Conservation (phyloP, 495 filamentous ascomycete genomes). For the Thermothielavioides terrestris region DNA sequence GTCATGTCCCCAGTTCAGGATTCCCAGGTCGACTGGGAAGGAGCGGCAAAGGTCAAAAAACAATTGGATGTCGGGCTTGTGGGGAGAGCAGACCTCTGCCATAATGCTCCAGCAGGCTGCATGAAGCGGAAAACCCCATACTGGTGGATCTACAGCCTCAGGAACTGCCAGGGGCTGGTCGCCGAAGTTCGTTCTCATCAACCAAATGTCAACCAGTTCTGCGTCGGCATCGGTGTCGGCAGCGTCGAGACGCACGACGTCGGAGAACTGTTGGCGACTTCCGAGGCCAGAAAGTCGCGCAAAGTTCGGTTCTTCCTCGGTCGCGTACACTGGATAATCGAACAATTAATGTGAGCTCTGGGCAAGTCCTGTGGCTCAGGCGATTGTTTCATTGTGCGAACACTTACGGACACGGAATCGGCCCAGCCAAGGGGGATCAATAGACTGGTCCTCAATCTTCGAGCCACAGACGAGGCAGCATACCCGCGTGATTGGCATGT, state of each 20-base stretch:
- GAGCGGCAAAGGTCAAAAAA: neutral
- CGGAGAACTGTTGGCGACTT: neutral
- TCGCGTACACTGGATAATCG: too few species aligned
- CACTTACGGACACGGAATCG: too few species aligned
- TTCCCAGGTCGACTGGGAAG: neutral
- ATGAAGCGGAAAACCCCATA: neutral
- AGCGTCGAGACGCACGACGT: neutral
- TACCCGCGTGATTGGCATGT: too few species aligned
- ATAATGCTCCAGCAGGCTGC: neutral
- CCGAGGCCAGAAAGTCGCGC: too few species aligned
- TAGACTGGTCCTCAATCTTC: too few species aligned
- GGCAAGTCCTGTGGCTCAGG: too few species aligned
- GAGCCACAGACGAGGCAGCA: too few species aligned
- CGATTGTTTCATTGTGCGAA: too few species aligned
- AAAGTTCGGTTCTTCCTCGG: too few species aligned
- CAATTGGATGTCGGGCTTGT: neutral
- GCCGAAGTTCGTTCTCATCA: neutral
- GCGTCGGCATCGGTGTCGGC: neutral
- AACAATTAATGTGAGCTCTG: too few species aligned
- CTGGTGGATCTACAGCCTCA: neutral
- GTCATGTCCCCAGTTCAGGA: neutral
- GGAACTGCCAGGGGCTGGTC: neutral
- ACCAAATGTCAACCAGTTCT: neutral
- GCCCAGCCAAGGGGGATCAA: too few species aligned
- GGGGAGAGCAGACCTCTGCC: neutral